Evolutionary conservation across 306 rosid genomes (phyloP).

Genomic region (Cicer cuneatum): DNA sequence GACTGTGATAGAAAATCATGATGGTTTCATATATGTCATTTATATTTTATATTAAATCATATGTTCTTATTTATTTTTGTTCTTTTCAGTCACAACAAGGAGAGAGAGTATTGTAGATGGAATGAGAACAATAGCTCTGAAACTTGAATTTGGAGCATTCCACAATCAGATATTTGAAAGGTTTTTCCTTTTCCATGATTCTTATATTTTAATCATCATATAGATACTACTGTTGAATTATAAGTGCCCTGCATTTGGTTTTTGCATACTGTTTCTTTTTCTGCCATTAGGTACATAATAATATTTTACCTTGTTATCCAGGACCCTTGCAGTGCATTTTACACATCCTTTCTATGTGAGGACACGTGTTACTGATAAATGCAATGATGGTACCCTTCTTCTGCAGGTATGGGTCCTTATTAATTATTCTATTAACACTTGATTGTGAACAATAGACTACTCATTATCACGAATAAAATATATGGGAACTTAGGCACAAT

Average conservation of each 20-base stretch:
- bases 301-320: slow-evolving; percentile 51
- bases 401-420: slow-evolving; percentile 75
- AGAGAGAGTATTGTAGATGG: slow-evolving; percentile 93
- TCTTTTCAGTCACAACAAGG: slow-evolving; percentile 74
- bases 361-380: slow-evolving; percentile 84
- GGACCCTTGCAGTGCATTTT: slow-evolving; percentile 96
- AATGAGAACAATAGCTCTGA: slow-evolving; percentile 94
- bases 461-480: background rate
- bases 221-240: slow-evolving; percentile 33
- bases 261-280: slow-evolving; percentile 30
- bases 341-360: slow-evolving; percentile 93
- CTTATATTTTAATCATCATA: slow-evolving; percentile 37
- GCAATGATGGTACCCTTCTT: slow-evolving; percentile 90
- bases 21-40: slow-evolving; percentile 11
- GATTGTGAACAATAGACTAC: slow-evolving; percentile 30
- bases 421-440: slow-evolving; percentile 22
- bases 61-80: slow-evolving; percentile 43
- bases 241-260: slow-evolving; percentile 16
- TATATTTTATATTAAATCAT: slow-evolving; percentile 22
- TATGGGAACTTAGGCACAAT: slow-evolving; percentile 12
- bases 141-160: slow-evolving; percentile 90
- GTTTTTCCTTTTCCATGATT: slow-evolving; percentile 50
- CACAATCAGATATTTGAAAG: slow-evolving; percentile 92
- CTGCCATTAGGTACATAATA: slow-evolving; percentile 37
- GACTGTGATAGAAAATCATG: slow-evolving; percentile 47